Conservation (phyloP, 1,139 yeast genomes). For the Blastobotrys malaysiensis region DNA sequence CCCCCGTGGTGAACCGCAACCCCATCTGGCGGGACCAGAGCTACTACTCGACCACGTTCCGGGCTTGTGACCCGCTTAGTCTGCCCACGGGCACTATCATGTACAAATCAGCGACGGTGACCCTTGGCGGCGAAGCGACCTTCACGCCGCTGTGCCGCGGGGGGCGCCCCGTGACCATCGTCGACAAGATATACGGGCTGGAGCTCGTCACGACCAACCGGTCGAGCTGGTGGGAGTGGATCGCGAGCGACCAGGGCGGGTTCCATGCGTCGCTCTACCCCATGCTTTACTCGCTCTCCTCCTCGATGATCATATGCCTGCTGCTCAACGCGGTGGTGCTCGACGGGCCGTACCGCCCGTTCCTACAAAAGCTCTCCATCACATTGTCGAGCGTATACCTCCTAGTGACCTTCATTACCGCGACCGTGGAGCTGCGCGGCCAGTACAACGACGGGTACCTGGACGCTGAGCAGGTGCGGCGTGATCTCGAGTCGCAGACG, state of each 20-base stretch:
- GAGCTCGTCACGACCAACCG: constrained; percentile 7
- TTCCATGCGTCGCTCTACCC: constrained; percentile 27
- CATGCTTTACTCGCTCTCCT: constrained; percentile 54
- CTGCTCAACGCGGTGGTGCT: constrained; percentile 55
- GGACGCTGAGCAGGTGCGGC: constrained; percentile 48
- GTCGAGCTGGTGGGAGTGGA: constrained; percentile 19
- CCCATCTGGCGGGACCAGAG: neutral
- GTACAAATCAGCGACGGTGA: constrained; percentile 6
- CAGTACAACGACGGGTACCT: constrained; percentile 51
- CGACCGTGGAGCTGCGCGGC: constrained; percentile 41
- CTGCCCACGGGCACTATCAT: constrained; percentile 16
- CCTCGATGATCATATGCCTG: constrained; percentile 61
- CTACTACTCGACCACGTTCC: neutral
- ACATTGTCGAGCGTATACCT: constrained; percentile 34
- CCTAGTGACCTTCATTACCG: constrained; percentile 44
- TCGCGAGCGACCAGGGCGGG: constrained; percentile 9
- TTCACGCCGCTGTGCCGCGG: constrained; percentile 15
- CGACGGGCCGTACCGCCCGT: constrained; percentile 43
- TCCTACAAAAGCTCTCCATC: constrained; percentile 27
- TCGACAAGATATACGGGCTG: constrained; percentile 4
- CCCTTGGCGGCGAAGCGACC: constrained; percentile 10
- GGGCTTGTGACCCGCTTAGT: constrained; percentile 19
- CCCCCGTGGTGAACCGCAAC: neutral
- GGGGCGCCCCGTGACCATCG: constrained; percentile 20
- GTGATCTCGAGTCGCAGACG: constrained; percentile 40